Evolutionary conservation across 352 stramenopile genomes (phyloP).

Genomic region (Phytophthora tentaculata): DNA sequence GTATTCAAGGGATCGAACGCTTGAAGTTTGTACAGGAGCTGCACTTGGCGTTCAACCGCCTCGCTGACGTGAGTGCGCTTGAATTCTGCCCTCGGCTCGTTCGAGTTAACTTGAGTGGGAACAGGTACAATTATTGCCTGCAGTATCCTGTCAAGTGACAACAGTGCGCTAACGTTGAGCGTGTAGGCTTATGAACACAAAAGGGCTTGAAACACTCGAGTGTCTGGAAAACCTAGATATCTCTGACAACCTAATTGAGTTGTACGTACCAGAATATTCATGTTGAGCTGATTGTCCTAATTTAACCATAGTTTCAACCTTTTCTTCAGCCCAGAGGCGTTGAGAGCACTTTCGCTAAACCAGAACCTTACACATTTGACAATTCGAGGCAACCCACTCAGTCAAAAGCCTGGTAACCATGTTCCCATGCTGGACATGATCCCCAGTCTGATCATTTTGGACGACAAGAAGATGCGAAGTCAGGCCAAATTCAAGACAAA

Average conservation of each 20-base stretch:
- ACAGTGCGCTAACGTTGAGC: background rate
- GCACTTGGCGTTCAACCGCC: slow-evolving; percentile 71
- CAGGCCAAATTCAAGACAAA: slow-evolving; percentile 48
- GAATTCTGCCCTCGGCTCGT: slow-evolving; percentile 70
- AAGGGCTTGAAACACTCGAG: slow-evolving; percentile 70
- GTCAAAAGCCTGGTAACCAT: slow-evolving; percentile 64
- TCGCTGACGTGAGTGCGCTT: slow-evolving; percentile 63
- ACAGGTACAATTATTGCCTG: slow-evolving; percentile 43
- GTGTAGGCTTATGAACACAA: slow-evolving; percentile 58
- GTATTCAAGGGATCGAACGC: slow-evolving; percentile 54
- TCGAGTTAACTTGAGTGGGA: slow-evolving; percentile 74
- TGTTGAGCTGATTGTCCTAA: background rate
- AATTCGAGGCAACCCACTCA: slow-evolving; percentile 73
- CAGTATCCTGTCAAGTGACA: background rate
- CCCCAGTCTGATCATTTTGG: slow-evolving; percentile 71
- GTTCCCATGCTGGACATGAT: slow-evolving; percentile 79
- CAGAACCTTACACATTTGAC: slow-evolving; percentile 71
- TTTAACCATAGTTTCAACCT: slow-evolving; percentile 1
- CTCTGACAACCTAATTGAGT: slow-evolving; percentile 81
- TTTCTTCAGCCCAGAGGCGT: slow-evolving; percentile 54
- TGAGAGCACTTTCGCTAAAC: slow-evolving; percentile 71
- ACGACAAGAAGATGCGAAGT: slow-evolving; percentile 78
- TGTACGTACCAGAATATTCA: slow-evolving; percentile 41
- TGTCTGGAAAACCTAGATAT: slow-evolving; percentile 69
- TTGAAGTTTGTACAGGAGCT: slow-evolving; percentile 73